These are phyloP conservation scores for Cystobasidium onofrii DNA, from an alignment of 768 basidiomycete species.

Conservation along the genomic window DNA sequence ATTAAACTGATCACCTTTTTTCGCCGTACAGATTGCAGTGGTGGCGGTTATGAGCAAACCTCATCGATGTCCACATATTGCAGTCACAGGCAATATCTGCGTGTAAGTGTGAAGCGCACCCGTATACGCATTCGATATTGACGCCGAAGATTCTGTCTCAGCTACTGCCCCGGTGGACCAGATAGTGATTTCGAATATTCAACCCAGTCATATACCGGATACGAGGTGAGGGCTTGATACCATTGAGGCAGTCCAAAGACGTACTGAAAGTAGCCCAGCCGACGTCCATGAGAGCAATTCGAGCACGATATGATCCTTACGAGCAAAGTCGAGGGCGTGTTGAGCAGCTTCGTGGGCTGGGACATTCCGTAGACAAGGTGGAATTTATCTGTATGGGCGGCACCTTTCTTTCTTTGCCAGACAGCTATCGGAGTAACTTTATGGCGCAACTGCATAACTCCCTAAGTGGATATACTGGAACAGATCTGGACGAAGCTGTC, in stretches of 20 bases:
- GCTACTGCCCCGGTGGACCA: slow-evolving; percentile 96
- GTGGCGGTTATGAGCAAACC: slow-evolving; percentile 99
- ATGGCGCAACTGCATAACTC: slow-evolving; percentile 95
- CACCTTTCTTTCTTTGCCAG: slow-evolving; percentile 99
- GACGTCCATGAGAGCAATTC: slow-evolving; percentile 97
- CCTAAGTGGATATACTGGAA: slow-evolving; percentile 84
- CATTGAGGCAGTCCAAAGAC: background rate
- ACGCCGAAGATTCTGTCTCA: slow-evolving; percentile 42
- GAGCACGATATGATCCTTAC: slow-evolving; percentile 92
- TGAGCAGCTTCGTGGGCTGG: slow-evolving; percentile 89
- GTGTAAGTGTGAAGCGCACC: slow-evolving; percentile 56
- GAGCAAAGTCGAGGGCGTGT: slow-evolving; percentile 92
- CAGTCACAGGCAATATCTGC: slow-evolving; percentile 99
- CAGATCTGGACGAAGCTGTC: slow-evolving; percentile 91
- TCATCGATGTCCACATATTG: slow-evolving; percentile 97
- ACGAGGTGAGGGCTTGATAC: slow-evolving; percentile 42
- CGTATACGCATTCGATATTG: background rate
- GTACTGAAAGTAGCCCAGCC: slow-evolving; percentile 54
- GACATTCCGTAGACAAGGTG: slow-evolving; percentile 95
- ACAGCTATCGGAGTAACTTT: slow-evolving; percentile 87
- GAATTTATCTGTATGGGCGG: slow-evolving; percentile 57
- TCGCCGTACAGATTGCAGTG: slow-evolving; percentile 72
- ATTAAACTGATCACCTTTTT: background rate
- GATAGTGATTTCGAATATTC: slow-evolving; percentile 99
- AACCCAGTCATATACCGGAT: slow-evolving; percentile 61